These are phyloP conservation scores for Colletotrichum eremochloae DNA, from an alignment of 2,329 filamentous ascomycete genomes.

Conservation along the genomic window DNA sequence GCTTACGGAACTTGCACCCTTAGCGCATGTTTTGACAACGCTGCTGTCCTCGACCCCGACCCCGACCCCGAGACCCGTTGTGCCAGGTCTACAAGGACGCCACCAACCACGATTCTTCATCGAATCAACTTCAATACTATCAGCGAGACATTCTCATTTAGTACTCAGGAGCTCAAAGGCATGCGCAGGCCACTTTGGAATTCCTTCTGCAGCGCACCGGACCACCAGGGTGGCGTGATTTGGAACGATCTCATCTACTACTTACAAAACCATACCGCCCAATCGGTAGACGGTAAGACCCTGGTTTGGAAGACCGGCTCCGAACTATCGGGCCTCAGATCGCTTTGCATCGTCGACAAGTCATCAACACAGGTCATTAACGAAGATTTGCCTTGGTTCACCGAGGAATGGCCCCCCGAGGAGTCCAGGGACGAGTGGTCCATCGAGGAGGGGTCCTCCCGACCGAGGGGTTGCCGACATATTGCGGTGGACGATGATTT, in stretches of 20 bases:
- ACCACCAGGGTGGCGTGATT: neutral
- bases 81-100: neutral
- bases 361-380: constrained; percentile 3
- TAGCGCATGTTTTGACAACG: too few species aligned
- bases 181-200: neutral
- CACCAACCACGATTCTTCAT: neutral
- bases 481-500: constrained; percentile 29
- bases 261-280: constrained; percentile 43
- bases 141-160: constrained; percentile 15
- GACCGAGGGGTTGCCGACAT: too few species aligned
- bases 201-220: rapidly evolving
- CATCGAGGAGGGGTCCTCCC: too few species aligned
- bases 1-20: constrained; percentile 14
- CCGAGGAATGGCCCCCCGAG: too few species aligned
- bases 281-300: constrained; percentile 39
- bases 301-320: neutral
- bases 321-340: neutral
- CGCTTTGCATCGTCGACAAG: constrained; percentile 3
- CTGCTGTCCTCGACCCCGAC: neutral
- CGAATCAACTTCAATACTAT: constrained; percentile 20
- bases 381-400: neutral
- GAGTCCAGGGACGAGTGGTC: too few species aligned
- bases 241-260: constrained; percentile 49
- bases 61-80: neutral
- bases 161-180: neutral